Base-by-base conservation (phyloP, 2,329 filamentous ascomycete species). In the Endocalyx cinctus region DNA sequence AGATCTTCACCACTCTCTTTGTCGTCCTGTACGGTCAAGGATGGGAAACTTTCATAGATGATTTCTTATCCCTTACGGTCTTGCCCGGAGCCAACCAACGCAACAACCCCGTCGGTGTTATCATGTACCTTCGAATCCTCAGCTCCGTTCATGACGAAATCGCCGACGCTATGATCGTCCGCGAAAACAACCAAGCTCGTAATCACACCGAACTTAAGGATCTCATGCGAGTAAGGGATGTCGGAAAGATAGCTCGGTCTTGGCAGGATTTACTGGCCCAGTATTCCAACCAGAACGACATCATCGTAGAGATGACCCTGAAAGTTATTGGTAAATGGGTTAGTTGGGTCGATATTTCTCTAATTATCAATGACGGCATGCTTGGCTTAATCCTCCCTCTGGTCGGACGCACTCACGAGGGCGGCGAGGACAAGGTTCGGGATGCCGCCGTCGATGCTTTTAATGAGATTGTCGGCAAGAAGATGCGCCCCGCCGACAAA, bases 311-410 rank as follows among this genome's bases (percentile, higher is more conserved):
- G 59, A 81, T 94, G 72, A 89, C 86, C 49, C 72, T 98, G 33
- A 87, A 84, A 62, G 84, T 88, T n/a, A 79, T 98, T 45, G 88
- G 87, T 23, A 92, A 90, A 59, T 98, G 92, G 90, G 88, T 95
- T 40, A 94, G 88, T 72, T 98, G 92, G 92, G 94, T 94, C 53
- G 92, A 97, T 55, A 97, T 98, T 50, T 85, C 84, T 31, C 70
- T 98, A 37, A 81, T 98, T 27, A 87, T 98, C 50, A 94, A 94
- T 60, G 79, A 89, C 55, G 77, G 82, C 34, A 92, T 95, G 74
- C 78, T 97, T 51, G 80, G 76, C 54, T 74, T 88, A 30, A 72
- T 98, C 38, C 82, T 96, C 52, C 84, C 92, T 45, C 77, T 97
- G 44, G 83, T 94, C 35, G 87, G 86, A n/a, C 84, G 82, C 59